Conservation (phyloP, 306 rosid species). For the Quercus dentata region DNA sequence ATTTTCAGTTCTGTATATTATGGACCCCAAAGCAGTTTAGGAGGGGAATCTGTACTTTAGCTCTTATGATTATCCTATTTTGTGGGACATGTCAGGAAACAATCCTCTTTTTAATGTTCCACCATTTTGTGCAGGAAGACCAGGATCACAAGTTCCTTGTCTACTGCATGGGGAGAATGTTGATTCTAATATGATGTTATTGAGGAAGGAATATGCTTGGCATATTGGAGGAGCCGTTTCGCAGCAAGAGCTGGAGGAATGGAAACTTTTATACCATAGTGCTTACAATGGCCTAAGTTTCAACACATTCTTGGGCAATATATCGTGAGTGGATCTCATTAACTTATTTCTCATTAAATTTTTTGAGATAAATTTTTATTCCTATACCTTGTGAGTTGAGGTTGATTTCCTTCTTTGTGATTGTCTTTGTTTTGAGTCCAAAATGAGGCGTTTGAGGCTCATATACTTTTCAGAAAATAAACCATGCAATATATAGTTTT, state of each 20-base stretch:
- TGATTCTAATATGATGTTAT: conserved; percentile 46
- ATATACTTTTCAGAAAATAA: not conserved
- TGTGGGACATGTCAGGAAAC: not conserved
- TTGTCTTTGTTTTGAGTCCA: not conserved
- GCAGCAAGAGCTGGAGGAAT: conserved; percentile 70
- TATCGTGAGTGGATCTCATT: conserved; percentile 51
- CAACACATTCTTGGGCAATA: conserved; percentile 82
- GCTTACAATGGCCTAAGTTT: conserved; percentile 80
- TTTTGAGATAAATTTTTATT: not conserved
- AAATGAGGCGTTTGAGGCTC: not conserved
- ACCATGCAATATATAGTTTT: not conserved
- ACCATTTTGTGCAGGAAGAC: conserved; percentile 48
- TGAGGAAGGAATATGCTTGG: conserved; percentile 87
- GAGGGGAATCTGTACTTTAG: conserved; percentile 8
- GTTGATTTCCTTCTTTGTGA: not conserved
- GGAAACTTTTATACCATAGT: conserved; percentile 94
- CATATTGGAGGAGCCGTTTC: conserved; percentile 91
- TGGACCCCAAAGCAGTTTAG: conserved; percentile 1
- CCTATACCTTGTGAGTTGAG: not conserved
- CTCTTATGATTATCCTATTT: not conserved
- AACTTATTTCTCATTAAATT: not conserved
- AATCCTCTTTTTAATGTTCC: conserved; percentile 16
- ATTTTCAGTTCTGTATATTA: not conserved
- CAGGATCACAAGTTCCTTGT: conserved; percentile 69
- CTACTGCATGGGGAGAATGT: conserved; percentile 42